phyloP scores from a whole-genome alignment of 1,139 yeast genomes.

The Kodamaea alishanica region DNA sequence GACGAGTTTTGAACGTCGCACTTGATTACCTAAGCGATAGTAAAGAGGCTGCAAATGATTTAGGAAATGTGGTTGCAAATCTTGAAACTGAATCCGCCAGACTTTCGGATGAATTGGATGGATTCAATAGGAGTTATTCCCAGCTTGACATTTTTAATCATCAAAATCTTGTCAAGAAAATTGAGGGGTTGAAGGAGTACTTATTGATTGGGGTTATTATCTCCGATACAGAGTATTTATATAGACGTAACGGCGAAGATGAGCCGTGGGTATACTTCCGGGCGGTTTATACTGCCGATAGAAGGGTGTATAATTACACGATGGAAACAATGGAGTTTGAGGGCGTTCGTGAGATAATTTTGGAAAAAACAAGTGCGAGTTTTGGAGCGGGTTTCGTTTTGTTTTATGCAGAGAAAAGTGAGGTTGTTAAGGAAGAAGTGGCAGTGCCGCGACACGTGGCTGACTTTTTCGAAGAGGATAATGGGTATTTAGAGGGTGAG shows the following conservation, averaged over 20 bases:
- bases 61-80: conserved; percentile 19
- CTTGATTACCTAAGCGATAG: conserved; percentile 18
- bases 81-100: conserved; percentile 15
- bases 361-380: conserved; percentile 14
- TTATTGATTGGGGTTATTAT: conserved; percentile 27
- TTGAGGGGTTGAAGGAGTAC: conserved; percentile 16
- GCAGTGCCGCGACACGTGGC: conserved; percentile 14
- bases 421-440: conserved; percentile 7
- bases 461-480: conserved; percentile 19
- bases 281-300: conserved; percentile 10
- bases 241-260: conserved; percentile 10
- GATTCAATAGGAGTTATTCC: conserved; percentile 18
- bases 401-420: conserved; percentile 18
- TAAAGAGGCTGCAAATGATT: conserved; percentile 22
- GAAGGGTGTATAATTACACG: conserved; percentile 16
- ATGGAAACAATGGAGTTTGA: conserved; percentile 21
- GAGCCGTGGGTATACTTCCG: conserved; percentile 15
- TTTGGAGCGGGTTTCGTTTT: conserved; percentile 18
- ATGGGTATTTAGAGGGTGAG: conserved; percentile 10
- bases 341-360: conserved; percentile 16
- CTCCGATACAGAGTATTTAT: conserved; percentile 28
- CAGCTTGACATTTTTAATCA: conserved; percentile 22
- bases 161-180: conserved; percentile 13
- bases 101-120: conserved; percentile 18
- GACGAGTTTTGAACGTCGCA: conserved; percentile 22